Percentiles rank a stretch among this genome's conserved stretches.
These are phyloP conservation scores for Cyathus striatus DNA, from an alignment of 768 basidiomycete genomes.

Conservation along the genomic window DNA sequence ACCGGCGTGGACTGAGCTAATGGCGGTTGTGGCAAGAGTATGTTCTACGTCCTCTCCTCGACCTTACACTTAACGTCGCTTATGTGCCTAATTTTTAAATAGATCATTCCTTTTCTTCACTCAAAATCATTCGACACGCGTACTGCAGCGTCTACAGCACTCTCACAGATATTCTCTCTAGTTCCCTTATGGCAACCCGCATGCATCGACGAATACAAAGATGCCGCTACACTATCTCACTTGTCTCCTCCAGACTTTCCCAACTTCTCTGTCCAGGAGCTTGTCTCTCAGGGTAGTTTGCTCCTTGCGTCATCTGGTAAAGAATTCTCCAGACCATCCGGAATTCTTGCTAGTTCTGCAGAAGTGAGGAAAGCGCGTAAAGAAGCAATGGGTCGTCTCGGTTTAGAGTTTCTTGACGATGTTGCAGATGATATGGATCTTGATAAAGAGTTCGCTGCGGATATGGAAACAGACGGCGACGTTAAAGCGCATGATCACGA, in stretches of 20 bases:
- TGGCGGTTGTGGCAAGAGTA: conserved; percentile 88
- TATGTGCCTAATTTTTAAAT: conserved; percentile 3
- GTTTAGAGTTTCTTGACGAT: conserved; percentile 79
- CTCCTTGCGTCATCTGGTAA: conserved; percentile 92
- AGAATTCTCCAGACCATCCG: conserved; percentile 76
- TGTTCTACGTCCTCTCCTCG: no score
- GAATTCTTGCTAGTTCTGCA: conserved; percentile 64
- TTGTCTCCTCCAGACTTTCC: conserved; percentile 55
- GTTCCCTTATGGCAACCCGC: conserved; percentile 78
- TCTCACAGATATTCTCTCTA: conserved; percentile 81
- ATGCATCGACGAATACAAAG: conserved; percentile 17
- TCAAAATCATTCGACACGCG: conserved; percentile 93
- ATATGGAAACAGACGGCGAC: conserved; percentile 43
- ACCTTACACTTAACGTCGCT: conserved; percentile 6
- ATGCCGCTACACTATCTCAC: conserved; percentile 9
- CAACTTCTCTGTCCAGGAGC: conserved; percentile 69
- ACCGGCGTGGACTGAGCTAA: conserved; percentile 84
- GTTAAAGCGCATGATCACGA: conserved; percentile 30
- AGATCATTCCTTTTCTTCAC: conserved; percentile 89
- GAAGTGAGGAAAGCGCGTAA: conserved; percentile 86
- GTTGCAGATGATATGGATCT: conserved; percentile 82
- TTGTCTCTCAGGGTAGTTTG: conserved; percentile 71
- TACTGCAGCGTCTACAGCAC: conserved; percentile 80
- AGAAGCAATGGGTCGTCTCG: conserved; percentile 84
- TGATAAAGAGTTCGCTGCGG: conserved; percentile 73